Base-by-base conservation (phyloP, 1,139 yeast genomes). In the Pneumocystis wakefieldiae region DNA sequence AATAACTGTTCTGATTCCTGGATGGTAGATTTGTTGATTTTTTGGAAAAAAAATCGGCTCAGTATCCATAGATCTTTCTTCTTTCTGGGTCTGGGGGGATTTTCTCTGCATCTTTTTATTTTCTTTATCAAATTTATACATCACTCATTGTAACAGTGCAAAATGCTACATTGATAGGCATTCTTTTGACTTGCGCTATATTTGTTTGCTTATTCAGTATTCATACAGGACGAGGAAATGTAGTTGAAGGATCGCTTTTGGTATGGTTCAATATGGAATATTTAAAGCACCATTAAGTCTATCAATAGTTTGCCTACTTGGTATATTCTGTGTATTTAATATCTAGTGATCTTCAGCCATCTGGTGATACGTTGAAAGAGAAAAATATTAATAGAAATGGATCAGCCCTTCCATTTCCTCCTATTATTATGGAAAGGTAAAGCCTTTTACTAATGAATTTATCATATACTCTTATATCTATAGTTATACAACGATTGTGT, bases 151-250 rank as follows among this genome's bases (percentile, higher is more conserved):
- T 80, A 63, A 81, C 87, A 61, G 89, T 87, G 57, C 77, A 84
- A 39, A 84, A 87, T 60, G 95, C 97, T 0, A 85, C 96, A 0
- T 76, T 92, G 64, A 79, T 92, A 66, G 97, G 97, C 7, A 87
- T 91, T 1, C 83, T 88, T 8, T 79, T 92, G 66, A 87, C 97
- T 0, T 75, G 86, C 61, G 86, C 95, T 1, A 76, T 83, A 8
- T 83, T 90, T 10, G 75, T 92, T 57, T 89, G 95, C 0, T 74
- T 88, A 10, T 90, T 81, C 73, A 98, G 97, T 0, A 89, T 92
- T 58, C 80, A 87, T 29, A 83, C 92, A 7, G 85, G 87, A 14
- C 82, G 81, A 67, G 97, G 97, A 3, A 86, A 92, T n/a, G 85
- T 92, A 42, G 81, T 90, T 65, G 98, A 92, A 74, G 82, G 91